Evolutionary conservation across 1,284 basidiomycete species (phyloP).

Genomic region (Phellopilus nigrolimitatus): DNA sequence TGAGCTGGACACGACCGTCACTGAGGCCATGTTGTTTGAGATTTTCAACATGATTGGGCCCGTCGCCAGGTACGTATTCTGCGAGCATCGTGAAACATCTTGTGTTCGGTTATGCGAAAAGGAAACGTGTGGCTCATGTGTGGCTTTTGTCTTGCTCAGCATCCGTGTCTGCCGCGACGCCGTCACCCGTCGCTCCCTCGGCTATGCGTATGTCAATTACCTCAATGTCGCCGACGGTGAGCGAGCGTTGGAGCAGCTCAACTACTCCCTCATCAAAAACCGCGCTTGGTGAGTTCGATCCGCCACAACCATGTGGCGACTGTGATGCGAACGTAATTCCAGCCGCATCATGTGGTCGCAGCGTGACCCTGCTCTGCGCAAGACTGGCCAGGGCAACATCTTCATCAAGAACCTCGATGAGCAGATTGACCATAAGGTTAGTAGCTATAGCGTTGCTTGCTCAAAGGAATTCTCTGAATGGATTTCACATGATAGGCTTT

Average conservation of each 20-base stretch:
- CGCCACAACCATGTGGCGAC: slow-evolving; percentile 12
- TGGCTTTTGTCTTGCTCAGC: slow-evolving; percentile 37
- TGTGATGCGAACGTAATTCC: slow-evolving; percentile 21
- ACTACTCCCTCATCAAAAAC: slow-evolving; percentile 98
- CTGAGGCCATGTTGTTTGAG: slow-evolving; percentile 99
- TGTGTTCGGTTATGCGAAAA: neutral
- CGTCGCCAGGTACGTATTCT: slow-evolving; percentile 75
- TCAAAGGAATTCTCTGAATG: slow-evolving; percentile 7
- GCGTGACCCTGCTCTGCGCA: slow-evolving; percentile 98
- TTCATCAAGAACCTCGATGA: slow-evolving; percentile 99
- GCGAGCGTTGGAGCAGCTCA: slow-evolving; percentile 98
- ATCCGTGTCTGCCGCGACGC: slow-evolving; percentile 99
- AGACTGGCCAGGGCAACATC: slow-evolving; percentile 99
- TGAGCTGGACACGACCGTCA: slow-evolving; percentile 96
- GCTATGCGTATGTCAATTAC: slow-evolving; percentile 99
- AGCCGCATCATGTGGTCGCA: slow-evolving; percentile 99
- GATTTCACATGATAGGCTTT: slow-evolving; percentile 59
- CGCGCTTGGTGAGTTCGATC: slow-evolving; percentile 73
- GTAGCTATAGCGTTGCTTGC: slow-evolving; percentile 7
- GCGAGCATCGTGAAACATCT: slow-evolving; percentile 10
- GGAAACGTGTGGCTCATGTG: slow-evolving; percentile 4
- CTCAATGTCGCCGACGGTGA: slow-evolving; percentile 96
- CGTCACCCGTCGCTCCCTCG: slow-evolving; percentile 98
- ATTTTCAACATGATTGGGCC: slow-evolving; percentile 99
- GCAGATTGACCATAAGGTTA: slow-evolving; percentile 96